Conservation (phyloP, 2,329 filamentous ascomycete species). For the Penicillium sumatraense region DNA sequence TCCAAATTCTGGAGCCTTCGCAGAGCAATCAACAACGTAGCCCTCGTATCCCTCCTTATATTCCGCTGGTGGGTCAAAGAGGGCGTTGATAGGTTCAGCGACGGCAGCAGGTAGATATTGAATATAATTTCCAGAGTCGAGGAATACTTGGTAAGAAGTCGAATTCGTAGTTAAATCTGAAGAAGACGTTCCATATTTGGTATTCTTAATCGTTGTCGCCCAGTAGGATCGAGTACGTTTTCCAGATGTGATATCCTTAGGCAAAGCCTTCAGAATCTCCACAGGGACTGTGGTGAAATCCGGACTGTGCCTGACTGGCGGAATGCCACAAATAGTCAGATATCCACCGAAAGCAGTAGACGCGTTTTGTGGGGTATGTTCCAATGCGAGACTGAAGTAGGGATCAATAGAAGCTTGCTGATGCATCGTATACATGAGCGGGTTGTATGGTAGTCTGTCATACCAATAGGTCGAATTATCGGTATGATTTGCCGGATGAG, state of each 20-base stretch:
- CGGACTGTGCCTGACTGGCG: slow-evolving; percentile 44
- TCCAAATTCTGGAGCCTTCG: slow-evolving; percentile 47
- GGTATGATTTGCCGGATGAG: slow-evolving; percentile 29
- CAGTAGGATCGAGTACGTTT: slow-evolving; percentile 42
- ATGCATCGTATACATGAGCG: slow-evolving; percentile 57
- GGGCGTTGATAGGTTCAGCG: slow-evolving; percentile 45
- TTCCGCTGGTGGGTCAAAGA: slow-evolving; percentile 49
- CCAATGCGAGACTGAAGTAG: slow-evolving; percentile 56
- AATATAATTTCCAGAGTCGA: slow-evolving; percentile 43
- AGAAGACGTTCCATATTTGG: slow-evolving; percentile 22
- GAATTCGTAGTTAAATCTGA: slow-evolving; percentile 25
- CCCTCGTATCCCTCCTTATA: slow-evolving; percentile 34
- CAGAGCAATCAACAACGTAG: slow-evolving; percentile 50
- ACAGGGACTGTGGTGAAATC: slow-evolving; percentile 44
- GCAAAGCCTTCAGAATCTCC: slow-evolving; percentile 32
- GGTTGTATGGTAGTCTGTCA: slow-evolving; percentile 48
- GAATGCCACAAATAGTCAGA: slow-evolving; percentile 56
- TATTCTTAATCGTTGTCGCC: slow-evolving; percentile 40
- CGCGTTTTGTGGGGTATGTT: slow-evolving; percentile 33
- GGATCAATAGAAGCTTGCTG: slow-evolving; percentile 48
- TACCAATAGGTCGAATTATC: slow-evolving; percentile 26
- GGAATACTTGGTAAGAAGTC: slow-evolving; percentile 44
- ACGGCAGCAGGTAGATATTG: slow-evolving; percentile 46
- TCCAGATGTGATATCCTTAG: slow-evolving; percentile 28
- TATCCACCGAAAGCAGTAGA: slow-evolving; percentile 44